These are phyloP conservation scores for Clathrus columnatus DNA, from an alignment of 768 basidiomycete genomes.

Conservation along the genomic window DNA sequence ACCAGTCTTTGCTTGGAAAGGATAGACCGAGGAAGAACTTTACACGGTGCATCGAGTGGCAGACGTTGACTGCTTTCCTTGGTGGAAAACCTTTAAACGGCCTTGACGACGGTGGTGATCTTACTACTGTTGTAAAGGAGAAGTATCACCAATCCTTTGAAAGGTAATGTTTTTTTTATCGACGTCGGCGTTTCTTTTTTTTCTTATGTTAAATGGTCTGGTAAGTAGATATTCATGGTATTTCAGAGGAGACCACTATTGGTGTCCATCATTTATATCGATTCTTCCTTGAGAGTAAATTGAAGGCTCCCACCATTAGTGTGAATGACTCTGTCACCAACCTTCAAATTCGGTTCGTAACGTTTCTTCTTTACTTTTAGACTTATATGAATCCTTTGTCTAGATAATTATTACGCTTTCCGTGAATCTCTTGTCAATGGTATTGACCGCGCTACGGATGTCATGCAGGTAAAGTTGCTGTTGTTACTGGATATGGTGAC, in stretches of 20 bases:
- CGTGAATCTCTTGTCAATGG: slow-evolving; percentile 99
- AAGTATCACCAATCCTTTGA: slow-evolving; percentile 88
- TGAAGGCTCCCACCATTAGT: slow-evolving; percentile 98
- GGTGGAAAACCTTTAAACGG: slow-evolving; percentile 84
- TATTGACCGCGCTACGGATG: slow-evolving; percentile 99
- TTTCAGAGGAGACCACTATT: slow-evolving; percentile 99
- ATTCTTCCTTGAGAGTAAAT: slow-evolving; percentile 88
- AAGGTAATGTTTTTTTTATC: slow-evolving; percentile 34
- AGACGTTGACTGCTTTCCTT: slow-evolving; percentile 83
- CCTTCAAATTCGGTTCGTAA: slow-evolving; percentile 70
- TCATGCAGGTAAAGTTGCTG: slow-evolving; percentile 99
- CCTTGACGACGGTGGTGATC: slow-evolving; percentile 96
- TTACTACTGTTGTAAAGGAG: slow-evolving; percentile 90
- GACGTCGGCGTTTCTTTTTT: background rate
- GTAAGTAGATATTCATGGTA: slow-evolving; percentile 67
- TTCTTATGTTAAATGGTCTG: slow-evolving; percentile 11
- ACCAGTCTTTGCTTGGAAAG: slow-evolving; percentile 99
- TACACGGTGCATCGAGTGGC: slow-evolving; percentile 93
- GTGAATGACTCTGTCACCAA: slow-evolving; percentile 99
- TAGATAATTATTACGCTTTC: slow-evolving; percentile 95
- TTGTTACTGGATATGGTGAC: slow-evolving; percentile 98
- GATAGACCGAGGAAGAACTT: slow-evolving; percentile 99
- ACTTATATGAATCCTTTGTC: background rate
- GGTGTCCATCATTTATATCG: slow-evolving; percentile 99
- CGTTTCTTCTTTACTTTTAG: background rate